phyloP scores from a whole-genome alignment of 2,329 filamentous ascomycete genomes.

The Talaromyces funiculosus region DNA sequence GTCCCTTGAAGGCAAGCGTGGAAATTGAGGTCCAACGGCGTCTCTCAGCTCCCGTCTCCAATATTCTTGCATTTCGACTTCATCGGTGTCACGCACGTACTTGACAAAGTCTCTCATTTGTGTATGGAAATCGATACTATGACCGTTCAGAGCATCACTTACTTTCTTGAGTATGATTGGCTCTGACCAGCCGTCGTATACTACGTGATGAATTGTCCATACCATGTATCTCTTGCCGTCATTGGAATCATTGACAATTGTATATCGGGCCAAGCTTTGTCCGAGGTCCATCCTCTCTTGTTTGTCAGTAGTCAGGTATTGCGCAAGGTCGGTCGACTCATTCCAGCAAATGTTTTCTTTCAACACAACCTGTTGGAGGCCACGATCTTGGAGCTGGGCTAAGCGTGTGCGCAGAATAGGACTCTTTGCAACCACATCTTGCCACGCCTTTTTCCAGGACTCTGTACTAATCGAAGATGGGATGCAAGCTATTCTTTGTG shows the following conservation, averaged over 20 bases:
- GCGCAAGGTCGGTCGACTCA: constrained; percentile 20
- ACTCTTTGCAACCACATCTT: constrained; percentile 33
- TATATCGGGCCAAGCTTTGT: constrained; percentile 31
- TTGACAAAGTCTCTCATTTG: constrained; percentile 25
- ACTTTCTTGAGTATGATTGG: constrained; percentile 33
- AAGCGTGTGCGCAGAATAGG: constrained; percentile 45
- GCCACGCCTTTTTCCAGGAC: constrained; percentile 42
- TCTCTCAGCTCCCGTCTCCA: constrained; percentile 45
- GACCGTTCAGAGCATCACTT: constrained; percentile 21
- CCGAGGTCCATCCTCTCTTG: constrained; percentile 32
- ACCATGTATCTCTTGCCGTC: constrained; percentile 37
- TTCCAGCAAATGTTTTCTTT: constrained; percentile 30
- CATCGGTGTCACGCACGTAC: constrained; percentile 41
- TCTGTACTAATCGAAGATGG: constrained; percentile 29
- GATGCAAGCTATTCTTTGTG: constrained; percentile 38
- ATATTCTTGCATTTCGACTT: constrained; percentile 38
- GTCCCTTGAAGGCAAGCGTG: constrained; percentile 44
- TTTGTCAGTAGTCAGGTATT: constrained; percentile 25
- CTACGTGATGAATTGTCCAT: constrained; percentile 48
- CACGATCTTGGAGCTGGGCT: constrained; percentile 30
- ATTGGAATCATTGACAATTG: constrained; percentile 22
- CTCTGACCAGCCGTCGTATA: constrained; percentile 48
- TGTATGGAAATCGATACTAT: constrained; percentile 27
- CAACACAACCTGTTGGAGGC: constrained; percentile 36
- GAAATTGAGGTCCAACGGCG: constrained; percentile 46